phyloP scores from a whole-genome alignment of 352 stramenopile species.

The Hyaloperonospora brassicae region DNA sequence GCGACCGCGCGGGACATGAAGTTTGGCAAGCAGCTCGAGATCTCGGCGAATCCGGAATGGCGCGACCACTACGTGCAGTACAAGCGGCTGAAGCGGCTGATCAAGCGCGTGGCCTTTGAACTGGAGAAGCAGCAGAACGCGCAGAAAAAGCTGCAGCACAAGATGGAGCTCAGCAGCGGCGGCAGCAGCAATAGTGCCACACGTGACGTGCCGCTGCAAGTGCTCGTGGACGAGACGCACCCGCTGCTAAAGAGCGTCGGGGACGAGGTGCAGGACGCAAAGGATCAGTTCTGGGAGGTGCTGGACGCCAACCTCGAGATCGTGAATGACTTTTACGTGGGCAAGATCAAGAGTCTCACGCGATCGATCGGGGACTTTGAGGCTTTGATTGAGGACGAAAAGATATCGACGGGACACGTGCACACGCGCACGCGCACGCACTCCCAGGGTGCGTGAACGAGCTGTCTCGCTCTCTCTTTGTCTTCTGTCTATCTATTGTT shows the following conservation, averaged over 20 bases:
- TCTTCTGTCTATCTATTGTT: too few species aligned
- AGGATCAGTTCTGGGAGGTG: conserved; percentile 80
- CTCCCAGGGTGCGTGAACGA: conserved; percentile 43
- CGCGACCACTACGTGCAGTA: conserved; percentile 89
- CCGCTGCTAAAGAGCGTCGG: conserved; percentile 42
- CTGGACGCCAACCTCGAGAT: conserved; percentile 70
- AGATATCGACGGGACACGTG: conserved; percentile 69
- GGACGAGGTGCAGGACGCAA: conserved; percentile 62
- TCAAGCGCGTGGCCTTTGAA: conserved; percentile 87
- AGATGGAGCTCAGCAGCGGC: conserved; percentile 24
- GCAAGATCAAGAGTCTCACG: conserved; percentile 56
- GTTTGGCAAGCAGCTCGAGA: conserved; percentile 90
- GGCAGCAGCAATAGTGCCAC: conserved; percentile 4
- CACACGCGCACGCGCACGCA: conserved; percentile 49
- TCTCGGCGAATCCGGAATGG: conserved; percentile 83
- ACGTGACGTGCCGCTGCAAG: conserved; percentile 23
- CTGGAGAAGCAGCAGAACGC: conserved; percentile 74
- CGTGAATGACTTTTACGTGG: conserved; percentile 80
- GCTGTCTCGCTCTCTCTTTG: not conserved
- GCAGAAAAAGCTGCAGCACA: conserved; percentile 57
- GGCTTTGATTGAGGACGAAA: conserved; percentile 50
- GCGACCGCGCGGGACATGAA: conserved; percentile 63
- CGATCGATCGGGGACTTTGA: conserved; percentile 77
- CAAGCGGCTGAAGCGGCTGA: conserved; percentile 86
- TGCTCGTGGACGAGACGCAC: conserved; percentile 54